Evolutionary conservation across 2,329 filamentous ascomycete species (phyloP), one percentile per base, ranked within the genome.

Genomic region (Paecilomyces fulvus): DNA sequence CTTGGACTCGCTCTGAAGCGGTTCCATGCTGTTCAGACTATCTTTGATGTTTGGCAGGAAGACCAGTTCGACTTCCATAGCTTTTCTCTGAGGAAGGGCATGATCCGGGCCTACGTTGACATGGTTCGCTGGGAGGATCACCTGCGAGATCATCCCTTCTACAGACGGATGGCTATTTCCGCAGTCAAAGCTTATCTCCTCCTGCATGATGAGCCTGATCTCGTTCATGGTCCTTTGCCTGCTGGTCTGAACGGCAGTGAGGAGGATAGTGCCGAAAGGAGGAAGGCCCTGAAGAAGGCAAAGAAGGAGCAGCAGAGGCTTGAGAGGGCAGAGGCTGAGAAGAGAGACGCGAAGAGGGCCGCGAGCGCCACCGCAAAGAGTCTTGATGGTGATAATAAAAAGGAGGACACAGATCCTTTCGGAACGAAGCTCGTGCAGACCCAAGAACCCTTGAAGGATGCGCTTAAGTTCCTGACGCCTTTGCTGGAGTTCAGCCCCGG

Each of bases 31-130:
- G 83, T 99, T 56, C 87, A 87, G 71, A 90, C 89, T 73, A 95
- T 99, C 62, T 99, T 99, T 67, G 92, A 97, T 63, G 85, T 90
- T 20, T 99, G 94, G 94, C 88, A 95, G 69, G 95, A 99, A 71
- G 94, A 99, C 65, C 94, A 99, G 68, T 96, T 97, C 66, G 94
- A 99, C 71, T 99, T 99, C 79, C 95, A 99, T 79, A 90, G 85
- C 70, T 99, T 99, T 74, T 96, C 91, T 20, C 79, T 99, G n/a
- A 82, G 94, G 20, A 99, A 97, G 74, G 95, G 95, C 12, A 92
- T 96, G 79, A 90, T 97, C 59, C 82, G 92, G 56, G 89, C 94
- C 1, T 99, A 99, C 69, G 79, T 99, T 46, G 92, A 96, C 65
- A 96, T 99, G 90, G 81, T 99, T 51, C 84, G 88, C 64, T 99